A percentile compares a stretch with the other conserved stretches of the same genome.
phyloP scores from a whole-genome alignment of 2,329 filamentous ascomycete genomes.

The Hirsutella thompsonii region DNA sequence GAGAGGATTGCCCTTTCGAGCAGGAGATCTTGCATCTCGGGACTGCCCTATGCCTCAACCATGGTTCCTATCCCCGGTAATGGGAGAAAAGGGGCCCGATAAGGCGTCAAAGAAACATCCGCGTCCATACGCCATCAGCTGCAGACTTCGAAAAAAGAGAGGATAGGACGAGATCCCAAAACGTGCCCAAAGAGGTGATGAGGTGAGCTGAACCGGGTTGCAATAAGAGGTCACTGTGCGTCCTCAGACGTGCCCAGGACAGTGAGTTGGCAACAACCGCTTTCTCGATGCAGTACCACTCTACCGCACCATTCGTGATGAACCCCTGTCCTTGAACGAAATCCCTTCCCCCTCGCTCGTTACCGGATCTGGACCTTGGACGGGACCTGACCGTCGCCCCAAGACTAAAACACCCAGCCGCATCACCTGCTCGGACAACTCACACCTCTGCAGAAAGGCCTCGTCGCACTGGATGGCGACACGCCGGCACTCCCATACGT shows the following conservation, averaged over 20 bases:
- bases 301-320: conserved; percentile 1
- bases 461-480: background rate
- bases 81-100: too few relatives aligned
- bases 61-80: too few relatives aligned
- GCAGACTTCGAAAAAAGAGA: background rate
- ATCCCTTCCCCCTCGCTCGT: background rate
- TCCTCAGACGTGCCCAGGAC: background rate
- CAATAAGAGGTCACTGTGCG: background rate
- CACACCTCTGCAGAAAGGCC: background rate
- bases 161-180: too few relatives aligned
- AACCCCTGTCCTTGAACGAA: background rate
- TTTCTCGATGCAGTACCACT: conserved; percentile 1
- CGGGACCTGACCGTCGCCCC: background rate
- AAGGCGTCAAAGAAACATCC: too few relatives aligned
- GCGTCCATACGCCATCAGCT: background rate
- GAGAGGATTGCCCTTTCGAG: too few relatives aligned
- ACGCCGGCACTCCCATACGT: background rate
- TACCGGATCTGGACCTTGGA: background rate
- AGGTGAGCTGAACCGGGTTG: background rate
- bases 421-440: background rate
- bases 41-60: too few relatives aligned
- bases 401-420: background rate
- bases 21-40: too few relatives aligned
- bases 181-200: background rate
- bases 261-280: background rate